Conservation (phyloP, 768 basidiomycete genomes). For the Sarcomyxa edulis region DNA sequence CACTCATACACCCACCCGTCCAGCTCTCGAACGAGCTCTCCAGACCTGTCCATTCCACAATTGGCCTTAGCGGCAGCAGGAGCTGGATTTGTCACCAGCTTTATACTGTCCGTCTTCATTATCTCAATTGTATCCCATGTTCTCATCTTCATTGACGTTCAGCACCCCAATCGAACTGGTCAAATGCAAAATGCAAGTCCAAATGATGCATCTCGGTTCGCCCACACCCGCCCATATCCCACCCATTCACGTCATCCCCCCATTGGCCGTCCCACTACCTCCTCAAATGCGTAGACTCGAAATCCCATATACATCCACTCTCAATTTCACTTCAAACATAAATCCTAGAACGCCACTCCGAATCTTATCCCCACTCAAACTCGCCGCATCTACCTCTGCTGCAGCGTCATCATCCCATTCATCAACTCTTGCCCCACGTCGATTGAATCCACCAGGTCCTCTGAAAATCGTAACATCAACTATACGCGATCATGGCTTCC, state of each 20-base stretch:
- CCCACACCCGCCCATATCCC: constrained; percentile 10
- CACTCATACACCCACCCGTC: constrained; percentile 27
- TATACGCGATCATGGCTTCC: constrained; percentile 61
- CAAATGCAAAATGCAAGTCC: constrained; percentile 98
- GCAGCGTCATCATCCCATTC: constrained; percentile 11
- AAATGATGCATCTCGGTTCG: constrained; percentile 53
- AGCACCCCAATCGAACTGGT: constrained; percentile 93
- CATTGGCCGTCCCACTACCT: constrained; percentile 6
- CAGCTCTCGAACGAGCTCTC: constrained; percentile 16
- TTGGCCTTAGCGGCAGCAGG: constrained; percentile 77
- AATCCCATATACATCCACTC: no score
- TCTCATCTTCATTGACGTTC: constrained; percentile 6
- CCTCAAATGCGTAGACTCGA: constrained; percentile 10
- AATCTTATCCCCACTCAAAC: constrained; percentile 8
- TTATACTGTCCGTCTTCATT: constrained; percentile 62
- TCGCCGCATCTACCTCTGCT: constrained; percentile 13
- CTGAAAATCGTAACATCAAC: constrained; percentile 59
- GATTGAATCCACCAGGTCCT: constrained; percentile 56
- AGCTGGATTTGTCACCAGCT: constrained; percentile 85
- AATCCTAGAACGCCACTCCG: constrained; percentile 7
- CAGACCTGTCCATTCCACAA: constrained; percentile 56
- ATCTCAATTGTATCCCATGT: not conserved
- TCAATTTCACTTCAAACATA: no score
- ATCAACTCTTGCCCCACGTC: constrained; percentile 8
- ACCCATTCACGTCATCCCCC: constrained; percentile 8